Percentiles rank a stretch among this genome's conserved stretches.
Evolutionary conservation across 1,139 yeast species (phyloP).

Genomic region (Yamadazyma spencermartinsiae): DNA sequence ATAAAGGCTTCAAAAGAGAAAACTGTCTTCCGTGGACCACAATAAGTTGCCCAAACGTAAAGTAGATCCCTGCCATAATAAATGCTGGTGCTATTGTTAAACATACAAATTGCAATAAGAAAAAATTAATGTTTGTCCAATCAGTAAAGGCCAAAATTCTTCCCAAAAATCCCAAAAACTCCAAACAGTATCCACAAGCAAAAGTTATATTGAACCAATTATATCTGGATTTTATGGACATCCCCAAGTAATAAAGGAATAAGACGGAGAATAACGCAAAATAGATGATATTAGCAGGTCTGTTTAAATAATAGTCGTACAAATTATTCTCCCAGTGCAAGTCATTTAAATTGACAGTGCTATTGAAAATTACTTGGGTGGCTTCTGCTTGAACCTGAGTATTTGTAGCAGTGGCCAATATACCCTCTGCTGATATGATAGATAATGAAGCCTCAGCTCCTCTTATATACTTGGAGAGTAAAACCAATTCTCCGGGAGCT

Average conservation of each 20-base stretch:
- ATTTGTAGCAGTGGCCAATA: conserved; percentile 43
- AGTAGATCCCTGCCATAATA: conserved; percentile 86
- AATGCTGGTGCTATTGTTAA: conserved; percentile 87
- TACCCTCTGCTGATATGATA: conserved; percentile 33
- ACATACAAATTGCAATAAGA: conserved; percentile 64
- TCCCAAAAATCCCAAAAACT: conserved; percentile 69
- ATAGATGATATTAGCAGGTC: conserved; percentile 34
- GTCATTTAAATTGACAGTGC: conserved; percentile 33
- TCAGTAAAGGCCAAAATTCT: conserved; percentile 49
- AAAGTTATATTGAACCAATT: conserved; percentile 36
- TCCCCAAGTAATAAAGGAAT: conserved; percentile 21
- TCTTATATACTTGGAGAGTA: conserved; percentile 26
- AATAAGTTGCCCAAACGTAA: conserved; percentile 69
- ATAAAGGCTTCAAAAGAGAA: conserved; percentile 69
- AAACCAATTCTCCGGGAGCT: conserved; percentile 12
- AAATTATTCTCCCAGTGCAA: conserved; percentile 25
- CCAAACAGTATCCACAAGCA: conserved; percentile 30
- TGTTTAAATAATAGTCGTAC: conserved; percentile 24
- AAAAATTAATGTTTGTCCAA: conserved; percentile 43
- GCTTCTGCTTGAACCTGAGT: conserved; percentile 27
- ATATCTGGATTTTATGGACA: conserved; percentile 27
- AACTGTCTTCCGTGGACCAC: conserved; percentile 65
- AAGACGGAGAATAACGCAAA: conserved; percentile 27
- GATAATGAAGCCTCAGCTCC: conserved; percentile 42
- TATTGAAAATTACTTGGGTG: conserved; percentile 31